Conservation (phyloP, 495 filamentous ascomycete species). For the Pseudevernia furfuracea region DNA sequence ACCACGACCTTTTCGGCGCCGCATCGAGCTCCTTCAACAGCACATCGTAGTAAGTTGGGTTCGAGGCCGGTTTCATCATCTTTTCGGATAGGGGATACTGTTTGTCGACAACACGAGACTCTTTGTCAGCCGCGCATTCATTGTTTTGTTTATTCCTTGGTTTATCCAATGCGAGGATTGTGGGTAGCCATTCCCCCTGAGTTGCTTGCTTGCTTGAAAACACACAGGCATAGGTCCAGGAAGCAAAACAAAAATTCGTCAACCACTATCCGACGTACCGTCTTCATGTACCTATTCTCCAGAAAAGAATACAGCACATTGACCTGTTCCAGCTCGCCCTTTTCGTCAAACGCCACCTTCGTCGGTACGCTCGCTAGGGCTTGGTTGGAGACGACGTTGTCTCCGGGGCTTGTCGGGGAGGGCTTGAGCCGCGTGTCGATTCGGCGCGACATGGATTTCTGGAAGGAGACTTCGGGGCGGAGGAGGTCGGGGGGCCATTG, state of each 20-base stretch:
- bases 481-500: slow-evolving; percentile 74
- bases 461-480: slow-evolving; percentile 70
- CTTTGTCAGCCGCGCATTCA: no score
- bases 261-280: no score
- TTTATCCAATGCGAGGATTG: no score
- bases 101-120: background rate
- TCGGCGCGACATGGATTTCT: slow-evolving; percentile 57
- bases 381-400: slow-evolving; percentile 24
- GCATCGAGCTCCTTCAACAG: slow-evolving; percentile 65
- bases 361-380: slow-evolving; percentile 24
- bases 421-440: slow-evolving; percentile 37
- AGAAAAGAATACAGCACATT: slow-evolving; percentile 69
- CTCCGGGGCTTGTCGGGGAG: slow-evolving; percentile 12
- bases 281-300: slow-evolving; percentile 61
- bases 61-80: slow-evolving; percentile 60
- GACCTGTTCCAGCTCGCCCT: slow-evolving; percentile 47
- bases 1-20: slow-evolving; percentile 55
- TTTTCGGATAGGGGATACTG: slow-evolving; percentile 57
- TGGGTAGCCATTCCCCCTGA: no score
- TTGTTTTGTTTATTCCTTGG: no score
- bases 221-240: no score
- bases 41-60: slow-evolving; percentile 69
- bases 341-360: slow-evolving; percentile 27
- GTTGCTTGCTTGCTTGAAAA: no score
- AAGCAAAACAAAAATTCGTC: no score